Conservation (phyloP, 164 flowering plant species). For the Echeveria elegans region DNA sequence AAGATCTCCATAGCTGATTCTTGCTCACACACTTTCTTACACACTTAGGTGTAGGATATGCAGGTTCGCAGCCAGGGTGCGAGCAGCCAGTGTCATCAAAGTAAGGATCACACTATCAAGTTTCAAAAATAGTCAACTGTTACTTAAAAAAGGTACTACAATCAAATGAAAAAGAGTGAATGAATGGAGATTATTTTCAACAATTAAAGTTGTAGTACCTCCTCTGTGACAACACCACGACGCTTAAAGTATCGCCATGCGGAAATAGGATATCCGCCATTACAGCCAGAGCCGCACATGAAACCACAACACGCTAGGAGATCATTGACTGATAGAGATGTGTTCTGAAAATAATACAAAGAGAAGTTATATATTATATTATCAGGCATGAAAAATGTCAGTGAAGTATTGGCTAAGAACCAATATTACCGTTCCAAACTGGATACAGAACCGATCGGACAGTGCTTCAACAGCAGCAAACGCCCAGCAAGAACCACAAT, state of each 20-base stretch:
- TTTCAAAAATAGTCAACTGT: not conserved
- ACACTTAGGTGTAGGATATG: slow-evolving; percentile 78
- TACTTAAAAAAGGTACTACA: not conserved
- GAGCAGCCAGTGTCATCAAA: slow-evolving; percentile 80
- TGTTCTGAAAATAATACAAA: slow-evolving; percentile 44
- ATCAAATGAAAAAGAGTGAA: not conserved
- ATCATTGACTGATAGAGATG: slow-evolving; percentile 85
- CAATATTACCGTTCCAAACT: slow-evolving; percentile 45
- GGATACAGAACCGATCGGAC: slow-evolving; percentile 93
- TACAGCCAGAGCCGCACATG: slow-evolving; percentile 86
- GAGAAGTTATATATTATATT: not conserved
- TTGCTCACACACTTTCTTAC: slow-evolving; percentile 43
- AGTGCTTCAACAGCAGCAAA: slow-evolving; percentile 92
- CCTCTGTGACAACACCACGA: slow-evolving; percentile 82
- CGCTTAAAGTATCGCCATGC: slow-evolving; percentile 82
- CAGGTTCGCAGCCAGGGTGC: slow-evolving; percentile 97
- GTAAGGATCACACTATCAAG: slow-evolving; percentile 90
- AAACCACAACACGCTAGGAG: slow-evolving; percentile 93
- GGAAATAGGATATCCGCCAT: slow-evolving; percentile 83
- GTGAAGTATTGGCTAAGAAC: not conserved
- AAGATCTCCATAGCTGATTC: slow-evolving; percentile 62
- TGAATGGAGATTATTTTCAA: not conserved
- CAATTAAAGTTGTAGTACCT: slow-evolving; percentile 30
- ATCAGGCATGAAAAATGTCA: not conserved
- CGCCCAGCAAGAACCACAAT: slow-evolving; percentile 99